phyloP scores from a whole-genome alignment of 495 filamentous ascomycete genomes.

The Penicillium riverlandense region DNA sequence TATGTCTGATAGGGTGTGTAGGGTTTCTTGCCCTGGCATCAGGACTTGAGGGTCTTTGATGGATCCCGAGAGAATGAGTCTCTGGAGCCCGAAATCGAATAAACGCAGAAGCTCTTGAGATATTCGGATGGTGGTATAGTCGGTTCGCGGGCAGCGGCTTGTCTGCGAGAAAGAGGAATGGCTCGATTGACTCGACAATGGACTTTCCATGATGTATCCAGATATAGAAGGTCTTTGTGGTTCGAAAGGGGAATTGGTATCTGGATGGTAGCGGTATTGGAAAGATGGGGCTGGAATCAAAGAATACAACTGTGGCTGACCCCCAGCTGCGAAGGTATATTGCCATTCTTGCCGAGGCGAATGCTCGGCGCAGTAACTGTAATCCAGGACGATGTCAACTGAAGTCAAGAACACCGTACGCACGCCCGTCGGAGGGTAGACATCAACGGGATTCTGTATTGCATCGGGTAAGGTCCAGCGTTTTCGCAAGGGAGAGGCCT shows the following conservation, averaged over 20 bases:
- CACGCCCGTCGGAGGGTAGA: slow-evolving; percentile 11
- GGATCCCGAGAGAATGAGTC: slow-evolving; percentile 11
- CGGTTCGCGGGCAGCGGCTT: background rate
- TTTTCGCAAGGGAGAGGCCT: background rate
- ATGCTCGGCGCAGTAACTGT: background rate
- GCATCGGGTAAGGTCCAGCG: slow-evolving; percentile 9
- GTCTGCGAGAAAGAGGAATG: background rate
- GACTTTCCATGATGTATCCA: too few species aligned
- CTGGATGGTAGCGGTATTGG: too few species aligned
- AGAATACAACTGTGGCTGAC: too few species aligned
- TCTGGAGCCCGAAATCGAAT: slow-evolving; percentile 20
- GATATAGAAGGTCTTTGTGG: too few species aligned
- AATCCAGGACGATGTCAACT: slow-evolving; percentile 18
- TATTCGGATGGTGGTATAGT: background rate
- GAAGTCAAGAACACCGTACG: slow-evolving; percentile 11
- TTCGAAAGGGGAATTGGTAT: too few species aligned
- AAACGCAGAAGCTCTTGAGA: slow-evolving; percentile 6
- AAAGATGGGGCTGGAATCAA: too few species aligned
- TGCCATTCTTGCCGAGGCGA: too few species aligned
- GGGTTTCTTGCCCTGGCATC: slow-evolving; percentile 1
- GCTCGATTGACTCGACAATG: too few species aligned
- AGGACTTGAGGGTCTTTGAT: slow-evolving; percentile 1
- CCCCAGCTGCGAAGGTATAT: too few species aligned
- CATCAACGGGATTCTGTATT: slow-evolving; percentile 10
- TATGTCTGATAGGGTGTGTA: slow-evolving; percentile 16